Evolutionary conservation across 2,329 filamentous ascomycete species (phyloP), one percentile per base, ranked within the genome.

Genomic region (Hypoxylon sp.): DNA sequence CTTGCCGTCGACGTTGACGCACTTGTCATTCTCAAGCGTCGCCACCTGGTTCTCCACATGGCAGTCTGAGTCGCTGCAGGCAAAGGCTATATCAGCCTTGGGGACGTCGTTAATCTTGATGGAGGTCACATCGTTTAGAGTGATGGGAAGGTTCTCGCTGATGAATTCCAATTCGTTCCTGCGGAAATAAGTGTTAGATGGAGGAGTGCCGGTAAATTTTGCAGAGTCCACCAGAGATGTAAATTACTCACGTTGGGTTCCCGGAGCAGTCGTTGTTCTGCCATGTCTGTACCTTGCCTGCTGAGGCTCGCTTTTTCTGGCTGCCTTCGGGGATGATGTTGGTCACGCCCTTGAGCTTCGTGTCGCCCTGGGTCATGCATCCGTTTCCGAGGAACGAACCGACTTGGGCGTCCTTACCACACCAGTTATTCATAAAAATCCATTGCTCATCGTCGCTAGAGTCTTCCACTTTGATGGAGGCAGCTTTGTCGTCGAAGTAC

Each of bases 341-440:
- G 32, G 5, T 50, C 3, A 42, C 31, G 11, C 29, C 37, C 26
- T 50, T 43, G 31, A 50, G 30, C 46, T 50, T 43, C 2, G 46
- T 50, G 3, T 40, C 20, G 16, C 51, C 44, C 34, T 44, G 37
- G 6, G 26, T 40, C 44, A 54, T 49, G 7, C 51, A 54, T 3
- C 44, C 44, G 11, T 54, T 17, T 9, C 51, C 51, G 6, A 44
- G 7, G 29, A 54, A 49, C 2, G 43, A 43, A 17, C 44, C 44
- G 19, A 54, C 15, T n/a, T 54, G 51, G 26, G 37, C n/a, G 12
- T 41, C 44, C 34, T 29, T 49, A 7, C 17, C 9, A 17, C 51
- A 54, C 44, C 34, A 54, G 29, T 49, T 49, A 34, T 54, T 54
- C 44, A 54, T 49, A 26, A 54, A 54, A 11, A 54, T 35, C 51